These are phyloP conservation scores for Globisporangium iwayamae DNA, from an alignment of 352 stramenopile species.

Conservation along the genomic window DNA sequence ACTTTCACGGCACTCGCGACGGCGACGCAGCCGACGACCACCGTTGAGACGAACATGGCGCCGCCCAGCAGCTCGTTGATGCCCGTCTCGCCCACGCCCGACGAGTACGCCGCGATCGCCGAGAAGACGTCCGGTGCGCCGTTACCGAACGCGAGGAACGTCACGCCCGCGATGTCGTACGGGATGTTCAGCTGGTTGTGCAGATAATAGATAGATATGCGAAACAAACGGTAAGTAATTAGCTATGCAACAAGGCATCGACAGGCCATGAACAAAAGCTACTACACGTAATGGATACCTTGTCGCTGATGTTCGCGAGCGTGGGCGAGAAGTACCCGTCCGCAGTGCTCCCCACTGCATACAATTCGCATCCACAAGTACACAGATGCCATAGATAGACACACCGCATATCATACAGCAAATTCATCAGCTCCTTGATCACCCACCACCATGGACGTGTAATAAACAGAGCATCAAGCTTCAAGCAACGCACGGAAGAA, in stretches of 20 bases:
- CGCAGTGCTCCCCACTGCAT: constrained; percentile 92
- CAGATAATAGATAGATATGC: neutral
- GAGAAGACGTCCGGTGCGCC: constrained; percentile 96
- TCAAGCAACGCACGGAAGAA: constrained; percentile 60
- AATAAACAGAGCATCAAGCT: too few species aligned
- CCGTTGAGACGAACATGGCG: constrained; percentile 94
- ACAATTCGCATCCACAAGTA: neutral
- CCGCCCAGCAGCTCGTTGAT: constrained; percentile 94
- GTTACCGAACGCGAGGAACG: constrained; percentile 97
- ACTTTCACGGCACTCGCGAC: constrained; percentile 66
- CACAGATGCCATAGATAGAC: constrained; percentile 1
- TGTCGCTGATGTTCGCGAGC: constrained; percentile 94
- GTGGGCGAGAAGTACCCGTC: constrained; percentile 97
- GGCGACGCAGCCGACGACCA: constrained; percentile 89
- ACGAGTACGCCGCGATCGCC: constrained; percentile 83
- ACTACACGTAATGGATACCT: constrained; percentile 32
- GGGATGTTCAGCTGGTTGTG: constrained; percentile 63
- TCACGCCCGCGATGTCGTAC: constrained; percentile 94
- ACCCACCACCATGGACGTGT: too few species aligned
- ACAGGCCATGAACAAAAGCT: too few species aligned
- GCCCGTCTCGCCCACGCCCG: constrained; percentile 61
- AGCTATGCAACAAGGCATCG: neutral
- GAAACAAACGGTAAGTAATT: neutral
- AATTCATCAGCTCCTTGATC: neutral
- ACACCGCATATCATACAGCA: neutral